Conservation (phyloP, 352 stramenopile genomes). For the Phytopythium ostracodes region DNA sequence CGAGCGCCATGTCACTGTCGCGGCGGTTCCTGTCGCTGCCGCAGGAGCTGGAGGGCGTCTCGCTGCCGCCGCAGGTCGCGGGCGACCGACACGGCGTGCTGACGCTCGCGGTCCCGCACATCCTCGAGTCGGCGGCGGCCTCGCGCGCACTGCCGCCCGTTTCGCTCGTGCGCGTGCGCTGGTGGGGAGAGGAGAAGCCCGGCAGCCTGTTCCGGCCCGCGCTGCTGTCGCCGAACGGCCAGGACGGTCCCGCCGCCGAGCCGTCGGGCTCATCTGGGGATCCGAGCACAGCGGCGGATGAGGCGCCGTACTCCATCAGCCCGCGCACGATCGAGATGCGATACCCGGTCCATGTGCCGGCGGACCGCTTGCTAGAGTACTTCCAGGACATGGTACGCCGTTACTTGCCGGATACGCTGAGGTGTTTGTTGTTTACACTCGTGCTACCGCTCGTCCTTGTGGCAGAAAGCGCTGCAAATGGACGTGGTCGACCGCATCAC, state of each 20-base stretch:
- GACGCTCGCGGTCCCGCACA: slow-evolving; percentile 35
- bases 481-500: slow-evolving; percentile 59
- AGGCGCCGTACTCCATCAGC: not conserved
- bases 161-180: slow-evolving; percentile 48
- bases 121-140: slow-evolving; percentile 30
- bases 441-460: not conserved
- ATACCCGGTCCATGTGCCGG: slow-evolving; percentile 33
- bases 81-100: slow-evolving; percentile 22
- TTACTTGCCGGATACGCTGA: not conserved
- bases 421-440: not conserved
- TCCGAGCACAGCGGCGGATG: not conserved
- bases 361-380: slow-evolving; percentile 42
- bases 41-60: slow-evolving; percentile 29
- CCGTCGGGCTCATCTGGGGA: not conserved
- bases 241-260: not conserved
- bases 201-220: slow-evolving; percentile 44
- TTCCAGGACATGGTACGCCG: slow-evolving; percentile 45
- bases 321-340: slow-evolving; percentile 34
- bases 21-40: slow-evolving; percentile 22
- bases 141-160: slow-evolving; percentile 20
- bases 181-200: slow-evolving; percentile 48
- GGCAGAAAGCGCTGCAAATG: slow-evolving; percentile 40
- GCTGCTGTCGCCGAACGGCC: slow-evolving; percentile 10
- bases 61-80: slow-evolving; percentile 38
- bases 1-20: slow-evolving; percentile 20